These are phyloP conservation scores for Parasitella parasitica DNA, from an alignment of 371 early-diverging fungal genomes.

Conservation along the genomic window DNA sequence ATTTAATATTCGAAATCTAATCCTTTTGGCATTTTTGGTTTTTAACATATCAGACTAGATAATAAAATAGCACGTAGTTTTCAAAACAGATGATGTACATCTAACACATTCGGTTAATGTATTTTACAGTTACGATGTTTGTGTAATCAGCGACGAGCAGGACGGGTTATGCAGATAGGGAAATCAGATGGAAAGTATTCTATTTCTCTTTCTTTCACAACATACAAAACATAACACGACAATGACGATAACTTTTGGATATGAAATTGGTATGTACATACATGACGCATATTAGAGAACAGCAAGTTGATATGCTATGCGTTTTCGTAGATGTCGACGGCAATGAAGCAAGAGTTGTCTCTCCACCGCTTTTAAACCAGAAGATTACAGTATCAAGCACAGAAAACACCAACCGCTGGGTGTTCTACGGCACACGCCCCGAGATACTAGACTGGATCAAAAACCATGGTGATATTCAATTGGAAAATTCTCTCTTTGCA, in stretches of 20 bases:
- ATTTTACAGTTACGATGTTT: too few relatives aligned
- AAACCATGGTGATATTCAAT: conserved; percentile 23
- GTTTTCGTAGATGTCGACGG: conserved; percentile 10
- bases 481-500: conserved; percentile 34
- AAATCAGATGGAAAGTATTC: not conserved
- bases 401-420: conserved; percentile 39
- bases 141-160: too few relatives aligned
- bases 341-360: conserved; percentile 28
- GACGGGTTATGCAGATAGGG: not conserved
- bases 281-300: too few relatives aligned
- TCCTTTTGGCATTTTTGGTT: too few relatives aligned
- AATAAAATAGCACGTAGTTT: too few relatives aligned
- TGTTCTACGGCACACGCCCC: conserved; percentile 46
- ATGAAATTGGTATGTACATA: conserved; percentile 29
- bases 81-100: too few relatives aligned
- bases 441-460: conserved; percentile 46
- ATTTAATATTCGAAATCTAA: too few relatives aligned
- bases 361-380: conserved; percentile 37
- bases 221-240: not conserved
- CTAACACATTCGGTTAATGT: too few relatives aligned
- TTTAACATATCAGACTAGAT: too few relatives aligned
- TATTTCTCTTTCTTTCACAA: not conserved
- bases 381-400: conserved; percentile 39
- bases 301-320: too few relatives aligned
- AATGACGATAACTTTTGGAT: conserved; percentile 39